Base-by-base conservation (phyloP, 805 yeast species). In the Candida chauliodis region DNA sequence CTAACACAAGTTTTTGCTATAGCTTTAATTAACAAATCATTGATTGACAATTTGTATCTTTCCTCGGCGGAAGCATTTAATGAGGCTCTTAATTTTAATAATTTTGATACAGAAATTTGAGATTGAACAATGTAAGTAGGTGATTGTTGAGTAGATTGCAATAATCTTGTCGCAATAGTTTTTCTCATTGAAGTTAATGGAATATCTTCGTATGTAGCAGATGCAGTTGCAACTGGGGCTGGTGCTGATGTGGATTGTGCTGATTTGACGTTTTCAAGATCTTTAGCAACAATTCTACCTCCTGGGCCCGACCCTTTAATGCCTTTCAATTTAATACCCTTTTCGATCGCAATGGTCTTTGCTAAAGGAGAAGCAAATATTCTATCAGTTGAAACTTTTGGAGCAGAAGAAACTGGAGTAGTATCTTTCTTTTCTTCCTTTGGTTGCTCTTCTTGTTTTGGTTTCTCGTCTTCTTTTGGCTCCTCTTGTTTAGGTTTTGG, bases 291-390 rank as follows among this genome's bases (percentile, higher is more conserved):
- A 60, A 93, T 87, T 73, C 99, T 86, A 51, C 98, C 98, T 56
- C 75, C 75, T 59, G 98, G 98, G 52, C 99, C 99, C 30, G 96
- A 67, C 57, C 98, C 98, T 63, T 79, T 79, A 57, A 93, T 72
- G 53, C 78, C 78, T 70, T 84, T 87, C 56, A 91, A 77, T 30
- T 95, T 75, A 56, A 91, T 73, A 54, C 98, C 99, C 63, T 82
- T 78, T 64, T 91, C 96, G 50, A 90, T 73, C 43, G 99, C 99
- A 47, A 93, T 71, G 49, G 79, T 80, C 75, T 91, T 91, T 44
- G 99, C 99, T 49, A 84, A 71, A 42, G 99, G 99, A 45, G 98
- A 90, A 31, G 98, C 98, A 50, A 87, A 62, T 61, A 93, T 83
- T 67, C 96, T 79, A 51, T 73, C 84, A 37, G 74, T 68, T 27